Conservation (phyloP, 2,329 filamentous ascomycete genomes). For the Daldinia sp. region DNA sequence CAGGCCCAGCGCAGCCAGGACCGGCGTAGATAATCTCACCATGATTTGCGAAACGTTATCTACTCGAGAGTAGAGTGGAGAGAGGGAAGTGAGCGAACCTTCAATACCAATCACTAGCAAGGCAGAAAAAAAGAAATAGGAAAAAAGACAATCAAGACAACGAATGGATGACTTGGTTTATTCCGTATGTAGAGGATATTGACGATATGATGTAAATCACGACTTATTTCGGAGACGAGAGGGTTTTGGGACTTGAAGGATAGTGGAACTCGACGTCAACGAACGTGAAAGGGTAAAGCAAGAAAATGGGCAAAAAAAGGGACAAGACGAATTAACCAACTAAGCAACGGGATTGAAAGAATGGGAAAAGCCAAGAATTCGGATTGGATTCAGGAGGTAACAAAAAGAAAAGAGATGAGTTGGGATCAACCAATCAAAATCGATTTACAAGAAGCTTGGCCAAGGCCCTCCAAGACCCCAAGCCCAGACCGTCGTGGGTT, state of each 20-base stretch:
- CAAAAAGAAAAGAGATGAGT: constrained; percentile 21
- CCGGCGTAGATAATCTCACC: constrained; percentile 47
- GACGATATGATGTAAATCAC: constrained; percentile 14
- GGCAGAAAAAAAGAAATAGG: neutral
- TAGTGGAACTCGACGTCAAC: constrained; percentile 44
- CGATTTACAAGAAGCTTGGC: constrained; percentile 11
- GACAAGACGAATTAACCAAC: constrained; percentile 21
- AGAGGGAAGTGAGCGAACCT: constrained; percentile 22
- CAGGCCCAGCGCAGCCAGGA: constrained; percentile 48
- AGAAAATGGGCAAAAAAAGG: constrained; percentile 19
- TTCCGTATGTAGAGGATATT: neutral
- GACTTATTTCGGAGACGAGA: constrained; percentile 28
- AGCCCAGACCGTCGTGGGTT: constrained; percentile 39
- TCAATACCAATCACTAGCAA: constrained; percentile 19
- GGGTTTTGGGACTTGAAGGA: constrained; percentile 41
- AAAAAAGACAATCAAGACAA: constrained; percentile 1
- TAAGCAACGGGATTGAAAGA: constrained; percentile 6
- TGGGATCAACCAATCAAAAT: constrained; percentile 7
- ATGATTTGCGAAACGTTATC: constrained; percentile 37
- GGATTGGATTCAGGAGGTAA: constrained; percentile 37
- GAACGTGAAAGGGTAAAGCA: constrained; percentile 15
- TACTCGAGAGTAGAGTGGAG: constrained; percentile 18
- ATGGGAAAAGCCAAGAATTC: constrained; percentile 24
- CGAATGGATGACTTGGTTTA: constrained; percentile 6
- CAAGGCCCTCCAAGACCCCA: constrained; percentile 28